These are phyloP conservation scores for Exophiala sp. DNA, from an alignment of 2,329 filamentous ascomycete genomes.

Conservation along the genomic window DNA sequence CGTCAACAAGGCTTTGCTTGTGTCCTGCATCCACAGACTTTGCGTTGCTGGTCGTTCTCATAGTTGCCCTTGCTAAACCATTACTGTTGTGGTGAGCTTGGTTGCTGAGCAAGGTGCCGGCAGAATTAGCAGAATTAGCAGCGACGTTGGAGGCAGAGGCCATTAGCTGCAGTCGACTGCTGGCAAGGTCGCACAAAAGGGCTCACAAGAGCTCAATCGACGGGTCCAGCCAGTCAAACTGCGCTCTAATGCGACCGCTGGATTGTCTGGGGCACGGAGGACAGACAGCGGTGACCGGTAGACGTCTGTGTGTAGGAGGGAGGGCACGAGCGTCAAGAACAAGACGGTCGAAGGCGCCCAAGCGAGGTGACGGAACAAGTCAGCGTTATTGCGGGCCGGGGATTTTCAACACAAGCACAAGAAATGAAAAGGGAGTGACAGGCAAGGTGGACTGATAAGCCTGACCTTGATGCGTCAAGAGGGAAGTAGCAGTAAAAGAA, in stretches of 20 bases:
- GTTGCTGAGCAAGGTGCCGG: conserved; percentile 11
- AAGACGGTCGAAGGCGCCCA: conserved; percentile 8
- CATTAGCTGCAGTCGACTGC: conserved; percentile 25
- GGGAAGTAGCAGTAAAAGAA: conserved; percentile 6
- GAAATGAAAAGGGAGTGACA: conserved; percentile 7
- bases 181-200: conserved; percentile 26
- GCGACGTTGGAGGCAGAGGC: conserved; percentile 26
- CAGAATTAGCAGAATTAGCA: conserved; percentile 16
- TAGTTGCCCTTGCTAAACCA: conserved; percentile 23
- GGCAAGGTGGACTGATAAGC: conserved; percentile 2
- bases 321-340: conserved; percentile 24
- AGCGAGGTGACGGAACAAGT: conserved; percentile 12
- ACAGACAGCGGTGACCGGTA: conserved; percentile 10
- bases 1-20: conserved; percentile 28
- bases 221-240: conserved; percentile 24
- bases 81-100: conserved; percentile 21
- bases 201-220: conserved; percentile 19
- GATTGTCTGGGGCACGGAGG: conserved; percentile 7
- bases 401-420: conserved; percentile 10
- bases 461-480: conserved; percentile 7
- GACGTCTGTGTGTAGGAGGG: conserved; percentile 14
- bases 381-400: conserved; percentile 3
- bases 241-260: conserved; percentile 8
- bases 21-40: conserved; percentile 25
- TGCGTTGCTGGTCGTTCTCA: conserved; percentile 26